Base-by-base conservation (phyloP, 192 early-diverging fungal genomes). In the Coemansia sp. region DNA sequence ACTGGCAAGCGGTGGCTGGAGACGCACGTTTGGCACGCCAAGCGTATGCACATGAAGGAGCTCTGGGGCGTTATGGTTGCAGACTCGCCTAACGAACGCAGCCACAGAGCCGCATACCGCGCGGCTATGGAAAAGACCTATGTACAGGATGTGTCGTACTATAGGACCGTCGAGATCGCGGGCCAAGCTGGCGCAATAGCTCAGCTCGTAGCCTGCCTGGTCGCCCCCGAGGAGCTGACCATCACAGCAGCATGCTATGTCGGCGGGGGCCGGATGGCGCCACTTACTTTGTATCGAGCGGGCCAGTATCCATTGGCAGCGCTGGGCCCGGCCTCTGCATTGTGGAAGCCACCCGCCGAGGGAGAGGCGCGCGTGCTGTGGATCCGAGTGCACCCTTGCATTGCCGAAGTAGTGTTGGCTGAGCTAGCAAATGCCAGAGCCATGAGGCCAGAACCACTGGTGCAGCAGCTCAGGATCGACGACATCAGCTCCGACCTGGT, bases 1-100 rank as follows among this genome's bases (percentile, higher is more conserved):
- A 56, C 33, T 14, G 68, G 69, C 38, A 89, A 88, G 44, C 81
- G 84, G 33, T 99, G 95, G 97, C 68, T 99, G 22, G 95, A 97
- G 70, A 99, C 95, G 35, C 95, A 99, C 79, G 84, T 96, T 22
- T 99, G 97, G 97, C 95, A 99, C 67, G 88, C 93, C 11, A 99
- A 99, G 72, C 84, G 97, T 59, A 95, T 98, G 92, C 89, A 92
- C 50, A 99, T 99, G 94, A 69, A 56, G 34, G 83, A 91, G 54
- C 63, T 82, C 15, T 95, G 94, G 94, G 91, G 93, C 0, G 46
- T 58, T 14, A 72, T 76, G 67, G 42, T 83, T 8, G 87, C 93
- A 12, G 83, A 88, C 29, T 84, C 89, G 53, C 91, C 93, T 15
- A 94, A 92, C 70, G 92, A 92, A 50, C 93, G 95, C 69, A 88